Conservation (phyloP, 768 basidiomycete species). For the Lentinus tigrinus region DNA sequence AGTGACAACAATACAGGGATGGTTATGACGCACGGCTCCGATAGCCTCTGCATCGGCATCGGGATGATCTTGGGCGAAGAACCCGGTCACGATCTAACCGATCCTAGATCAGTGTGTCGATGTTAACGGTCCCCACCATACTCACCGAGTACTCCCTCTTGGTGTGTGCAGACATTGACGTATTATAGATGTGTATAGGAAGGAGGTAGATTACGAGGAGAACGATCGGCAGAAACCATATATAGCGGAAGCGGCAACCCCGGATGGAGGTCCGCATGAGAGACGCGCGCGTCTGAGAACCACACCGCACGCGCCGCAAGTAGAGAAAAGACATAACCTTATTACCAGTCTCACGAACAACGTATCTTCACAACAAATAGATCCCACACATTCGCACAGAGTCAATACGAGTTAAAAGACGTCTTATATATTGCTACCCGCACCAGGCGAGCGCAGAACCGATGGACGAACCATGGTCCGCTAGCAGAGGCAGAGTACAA, state of each 20-base stretch:
- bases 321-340: too few species aligned
- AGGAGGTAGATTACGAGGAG: background rate
- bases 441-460: slow-evolving; percentile 7
- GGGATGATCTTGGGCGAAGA: slow-evolving; percentile 43
- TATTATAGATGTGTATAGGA: too few species aligned
- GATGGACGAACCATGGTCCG: slow-evolving; percentile 2
- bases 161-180: background rate
- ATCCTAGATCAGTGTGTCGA: background rate
- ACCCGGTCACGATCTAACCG: slow-evolving; percentile 33
- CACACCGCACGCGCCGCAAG: too few species aligned
- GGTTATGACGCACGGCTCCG: slow-evolving; percentile 26
- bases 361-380: too few species aligned
- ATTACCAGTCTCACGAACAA: too few species aligned
- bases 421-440: background rate
- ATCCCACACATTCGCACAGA: too few species aligned
- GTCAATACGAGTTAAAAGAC: background rate
- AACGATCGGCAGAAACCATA: background rate
- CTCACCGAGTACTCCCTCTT: slow-evolving; percentile 1
- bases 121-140: background rate
- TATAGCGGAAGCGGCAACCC: too few species aligned
- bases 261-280: too few species aligned
- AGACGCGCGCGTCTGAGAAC: too few species aligned
- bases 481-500: slow-evolving; percentile 9
- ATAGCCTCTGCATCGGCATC: slow-evolving; percentile 26
- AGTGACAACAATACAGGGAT: background rate